These are phyloP conservation scores for Penicillium riverlandense DNA, from an alignment of 495 filamentous ascomycete species.

Conservation along the genomic window DNA sequence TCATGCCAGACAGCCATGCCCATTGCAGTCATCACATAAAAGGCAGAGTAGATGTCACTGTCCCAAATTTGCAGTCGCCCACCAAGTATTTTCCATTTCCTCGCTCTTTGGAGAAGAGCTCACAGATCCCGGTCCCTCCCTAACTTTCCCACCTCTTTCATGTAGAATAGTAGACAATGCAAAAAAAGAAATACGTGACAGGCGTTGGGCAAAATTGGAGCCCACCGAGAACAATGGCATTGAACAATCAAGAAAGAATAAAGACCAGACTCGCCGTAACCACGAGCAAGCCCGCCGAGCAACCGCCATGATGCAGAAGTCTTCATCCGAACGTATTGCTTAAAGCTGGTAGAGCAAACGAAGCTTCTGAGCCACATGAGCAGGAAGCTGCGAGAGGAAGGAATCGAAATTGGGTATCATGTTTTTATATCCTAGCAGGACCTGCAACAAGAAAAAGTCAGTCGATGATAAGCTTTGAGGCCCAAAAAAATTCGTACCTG, in stretches of 20 bases:
- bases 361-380: slow-evolving; percentile 52
- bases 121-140: too few relatives aligned
- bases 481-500: slow-evolving; percentile 26
- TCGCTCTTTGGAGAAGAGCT: too few relatives aligned
- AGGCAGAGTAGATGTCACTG: slow-evolving; percentile 4
- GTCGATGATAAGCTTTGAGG: neutral
- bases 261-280: slow-evolving; percentile 1
- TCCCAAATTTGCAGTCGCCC: too few relatives aligned
- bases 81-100: too few relatives aligned
- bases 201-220: too few relatives aligned
- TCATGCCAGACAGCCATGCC: neutral
- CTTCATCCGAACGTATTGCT: neutral
- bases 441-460: slow-evolving; percentile 37
- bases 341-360: slow-evolving; percentile 40
- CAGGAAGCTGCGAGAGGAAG: slow-evolving; percentile 64
- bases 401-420: slow-evolving; percentile 80
- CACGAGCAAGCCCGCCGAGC: neutral
- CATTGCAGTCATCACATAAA: slow-evolving; percentile 6
- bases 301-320: neutral
- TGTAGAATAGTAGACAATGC: neutral
- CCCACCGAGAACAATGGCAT: neutral
- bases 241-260: slow-evolving; percentile 6
- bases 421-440: slow-evolving; percentile 72
- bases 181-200: neutral
- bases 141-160: too few relatives aligned